Percentiles rank a stretch among this genome's conserved stretches.
Evolutionary conservation across 768 basidiomycete species (phyloP).

Genomic region (Tulasnella sp.): DNA sequence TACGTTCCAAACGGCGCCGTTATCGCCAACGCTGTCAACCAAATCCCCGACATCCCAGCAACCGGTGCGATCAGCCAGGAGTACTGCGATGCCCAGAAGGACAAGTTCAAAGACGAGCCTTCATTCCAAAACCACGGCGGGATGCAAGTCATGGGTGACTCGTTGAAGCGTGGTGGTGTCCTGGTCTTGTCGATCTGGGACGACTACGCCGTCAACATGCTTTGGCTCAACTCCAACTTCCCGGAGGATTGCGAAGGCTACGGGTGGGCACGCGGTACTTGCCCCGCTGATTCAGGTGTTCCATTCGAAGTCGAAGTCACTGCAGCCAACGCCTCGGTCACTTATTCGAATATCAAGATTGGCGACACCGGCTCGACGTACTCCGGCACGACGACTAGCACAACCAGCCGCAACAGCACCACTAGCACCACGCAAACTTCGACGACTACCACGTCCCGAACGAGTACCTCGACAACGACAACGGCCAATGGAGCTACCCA

Average conservation of each 20-base stretch:
- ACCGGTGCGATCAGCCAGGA: slow-evolving; percentile 13
- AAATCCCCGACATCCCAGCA: slow-evolving; percentile 32
- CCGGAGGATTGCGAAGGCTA: slow-evolving; percentile 2
- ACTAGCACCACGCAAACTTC: neutral
- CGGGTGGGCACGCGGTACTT: slow-evolving; percentile 13
- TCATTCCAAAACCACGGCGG: slow-evolving; percentile 34
- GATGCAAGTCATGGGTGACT: slow-evolving; percentile 26
- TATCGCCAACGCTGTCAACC: slow-evolving; percentile 39
- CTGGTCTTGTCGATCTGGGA: slow-evolving; percentile 44
- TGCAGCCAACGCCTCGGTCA: slow-evolving; percentile 5
- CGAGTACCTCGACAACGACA: slow-evolving; percentile 5
- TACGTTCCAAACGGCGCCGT: slow-evolving; percentile 39
- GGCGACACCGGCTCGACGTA: neutral
- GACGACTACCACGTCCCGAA: neutral
- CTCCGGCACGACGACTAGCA: neutral
- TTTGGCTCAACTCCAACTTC: slow-evolving; percentile 10
- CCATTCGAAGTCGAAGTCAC: slow-evolving; percentile 12
- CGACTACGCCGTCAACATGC: slow-evolving; percentile 42
- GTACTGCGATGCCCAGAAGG: slow-evolving; percentile 14
- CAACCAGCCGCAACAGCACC: neutral
- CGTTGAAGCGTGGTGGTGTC: slow-evolving; percentile 35
- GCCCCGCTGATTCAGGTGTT: slow-evolving; percentile 8
- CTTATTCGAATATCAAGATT: neutral
- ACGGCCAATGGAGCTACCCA: slow-evolving; percentile 3
- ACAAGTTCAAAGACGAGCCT: slow-evolving; percentile 34